These are phyloP conservation scores for Russula emetica DNA, from an alignment of 768 basidiomycete species.

Conservation along the genomic window DNA sequence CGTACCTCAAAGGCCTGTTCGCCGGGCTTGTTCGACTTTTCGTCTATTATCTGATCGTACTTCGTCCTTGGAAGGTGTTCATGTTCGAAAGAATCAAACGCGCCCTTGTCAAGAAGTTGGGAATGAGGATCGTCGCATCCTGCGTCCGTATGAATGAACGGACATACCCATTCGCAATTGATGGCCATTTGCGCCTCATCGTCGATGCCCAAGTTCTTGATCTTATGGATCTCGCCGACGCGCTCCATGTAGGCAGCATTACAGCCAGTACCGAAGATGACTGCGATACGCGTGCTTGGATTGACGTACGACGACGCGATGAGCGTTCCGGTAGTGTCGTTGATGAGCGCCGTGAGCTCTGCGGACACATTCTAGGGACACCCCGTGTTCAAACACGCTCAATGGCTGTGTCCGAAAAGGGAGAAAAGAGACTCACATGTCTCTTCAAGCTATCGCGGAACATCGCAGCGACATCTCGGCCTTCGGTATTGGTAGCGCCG, in stretches of 20 bases:
- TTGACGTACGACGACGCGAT: constrained; percentile 97
- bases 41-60: constrained; percentile 89
- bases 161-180: constrained; percentile 91
- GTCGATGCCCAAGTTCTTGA: constrained; percentile 67
- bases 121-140: neutral
- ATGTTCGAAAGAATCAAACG: constrained; percentile 94
- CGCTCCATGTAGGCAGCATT: constrained; percentile 99
- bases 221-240: constrained; percentile 79
- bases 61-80: constrained; percentile 93
- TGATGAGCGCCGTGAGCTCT: constrained; percentile 81
- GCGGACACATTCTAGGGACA: constrained; percentile 70
- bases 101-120: constrained; percentile 55
- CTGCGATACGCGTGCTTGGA: constrained; percentile 84
- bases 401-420: neutral
- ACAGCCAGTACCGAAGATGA: constrained; percentile 97
- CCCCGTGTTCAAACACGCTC: neutral
- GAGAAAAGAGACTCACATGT: constrained; percentile 47
- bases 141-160: neutral
- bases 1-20: constrained; percentile 89
- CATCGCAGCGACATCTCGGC: constrained; percentile 89
- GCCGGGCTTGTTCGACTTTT: constrained; percentile 91
- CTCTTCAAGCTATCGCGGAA: constrained; percentile 78
- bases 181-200: constrained; percentile 76
- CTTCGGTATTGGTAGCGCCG: constrained; percentile 86
- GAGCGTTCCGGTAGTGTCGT: constrained; percentile 96